phyloP scores from a whole-genome alignment of 371 early-diverging fungal genomes.

The Circinella minor region DNA sequence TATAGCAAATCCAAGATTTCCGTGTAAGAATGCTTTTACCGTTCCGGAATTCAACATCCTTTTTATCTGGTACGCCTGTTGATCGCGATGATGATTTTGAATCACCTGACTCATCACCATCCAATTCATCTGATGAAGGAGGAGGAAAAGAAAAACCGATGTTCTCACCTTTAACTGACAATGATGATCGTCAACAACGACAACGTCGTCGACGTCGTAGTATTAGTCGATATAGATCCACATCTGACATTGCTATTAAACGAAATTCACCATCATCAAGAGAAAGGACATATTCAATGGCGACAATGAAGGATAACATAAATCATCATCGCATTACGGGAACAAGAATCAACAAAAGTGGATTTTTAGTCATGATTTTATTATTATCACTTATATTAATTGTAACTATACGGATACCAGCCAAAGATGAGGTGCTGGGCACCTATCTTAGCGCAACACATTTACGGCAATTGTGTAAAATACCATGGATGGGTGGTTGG shows the following conservation, averaged over 20 bases:
- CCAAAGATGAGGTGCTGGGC: slow-evolving; percentile 3
- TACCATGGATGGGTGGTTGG: slow-evolving; percentile 49
- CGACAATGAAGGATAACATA: too few relatives aligned
- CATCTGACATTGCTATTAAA: not conserved
- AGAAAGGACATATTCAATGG: not conserved
- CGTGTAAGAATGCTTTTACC: slow-evolving; percentile 13
- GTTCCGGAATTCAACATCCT: slow-evolving; percentile 17
- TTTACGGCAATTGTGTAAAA: slow-evolving; percentile 28
- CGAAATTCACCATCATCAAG: not conserved
- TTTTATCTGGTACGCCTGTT: not conserved
- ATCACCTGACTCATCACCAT: slow-evolving; percentile 16
- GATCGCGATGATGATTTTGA: slow-evolving; percentile 17
- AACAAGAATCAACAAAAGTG: not conserved
- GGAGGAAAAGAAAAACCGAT: not conserved
- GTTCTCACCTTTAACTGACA: not conserved
- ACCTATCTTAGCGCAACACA: slow-evolving; percentile 8
- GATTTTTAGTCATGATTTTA: slow-evolving; percentile 1
- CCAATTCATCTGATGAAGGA: slow-evolving; percentile 9
- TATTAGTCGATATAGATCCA: not conserved
- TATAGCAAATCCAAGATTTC: slow-evolving; percentile 15
- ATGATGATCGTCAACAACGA: not conserved
- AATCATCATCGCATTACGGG: not conserved
- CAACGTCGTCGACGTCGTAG: slow-evolving; percentile 2
- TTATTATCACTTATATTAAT: slow-evolving; percentile 4
- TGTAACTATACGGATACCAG: not conserved